These are phyloP conservation scores for Primulina huaijiensis DNA, from an alignment of 257 asterid species.

Conservation along the genomic window DNA sequence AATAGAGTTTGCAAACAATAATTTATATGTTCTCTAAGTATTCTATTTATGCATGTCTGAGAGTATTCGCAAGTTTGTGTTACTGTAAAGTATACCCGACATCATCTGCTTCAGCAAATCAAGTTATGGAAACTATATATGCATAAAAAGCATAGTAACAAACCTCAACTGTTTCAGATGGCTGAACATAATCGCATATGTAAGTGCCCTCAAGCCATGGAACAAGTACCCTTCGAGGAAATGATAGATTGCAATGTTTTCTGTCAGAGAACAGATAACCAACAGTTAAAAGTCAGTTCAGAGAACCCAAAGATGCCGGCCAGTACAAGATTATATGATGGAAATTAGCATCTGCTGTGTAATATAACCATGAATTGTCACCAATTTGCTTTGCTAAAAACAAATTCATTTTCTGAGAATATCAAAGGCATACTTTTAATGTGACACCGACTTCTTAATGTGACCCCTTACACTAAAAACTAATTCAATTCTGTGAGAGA, in stretches of 20 bases:
- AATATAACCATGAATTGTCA: conserved; percentile 14
- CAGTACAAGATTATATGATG: conserved; percentile 21
- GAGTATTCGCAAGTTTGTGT: neutral
- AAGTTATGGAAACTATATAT: neutral
- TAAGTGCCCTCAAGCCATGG: conserved; percentile 85
- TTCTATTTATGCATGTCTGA: conserved; percentile 13
- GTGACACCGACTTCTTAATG: conserved; percentile 1
- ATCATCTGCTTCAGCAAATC: conserved; percentile 18
- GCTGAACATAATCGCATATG: conserved; percentile 81
- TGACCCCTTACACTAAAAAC: neutral
- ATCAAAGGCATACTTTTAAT: conserved; percentile 15
- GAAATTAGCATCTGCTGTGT: neutral
- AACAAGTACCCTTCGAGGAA: conserved; percentile 83
- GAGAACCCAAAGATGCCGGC: conserved; percentile 23
- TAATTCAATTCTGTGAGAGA: neutral
- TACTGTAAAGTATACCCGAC: neutral
- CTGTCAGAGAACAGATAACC: conserved; percentile 37
- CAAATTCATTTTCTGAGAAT: neutral
- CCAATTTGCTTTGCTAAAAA: conserved; percentile 10
- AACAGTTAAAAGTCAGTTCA: conserved; percentile 27
- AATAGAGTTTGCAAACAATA: neutral
- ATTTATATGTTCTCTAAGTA: neutral
- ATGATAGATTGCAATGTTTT: conserved; percentile 50
- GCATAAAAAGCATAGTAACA: conserved; percentile 27
- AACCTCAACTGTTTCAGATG: conserved; percentile 83